These are phyloP conservation scores for Trichoderma guizhouense DNA, from an alignment of 2,329 filamentous ascomycete species.

Conservation along the genomic window DNA sequence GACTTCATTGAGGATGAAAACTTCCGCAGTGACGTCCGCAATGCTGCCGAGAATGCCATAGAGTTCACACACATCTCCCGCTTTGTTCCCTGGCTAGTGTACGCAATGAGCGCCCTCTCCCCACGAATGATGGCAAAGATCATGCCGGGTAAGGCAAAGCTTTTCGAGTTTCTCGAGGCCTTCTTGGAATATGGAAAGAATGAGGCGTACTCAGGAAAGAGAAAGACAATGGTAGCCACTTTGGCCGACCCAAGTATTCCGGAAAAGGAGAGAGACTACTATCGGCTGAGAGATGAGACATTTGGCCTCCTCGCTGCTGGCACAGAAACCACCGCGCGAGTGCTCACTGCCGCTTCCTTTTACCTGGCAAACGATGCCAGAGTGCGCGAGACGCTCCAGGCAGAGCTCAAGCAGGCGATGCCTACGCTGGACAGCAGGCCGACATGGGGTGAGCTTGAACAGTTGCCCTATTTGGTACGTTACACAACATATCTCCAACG, in stretches of 20 bases:
- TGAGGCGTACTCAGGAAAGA: background rate
- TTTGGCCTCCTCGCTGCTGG: constrained; percentile 21
- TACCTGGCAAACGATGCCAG: constrained; percentile 17
- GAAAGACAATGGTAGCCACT: constrained; percentile 11
- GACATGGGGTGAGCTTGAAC: constrained; percentile 19
- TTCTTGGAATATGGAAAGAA: background rate
- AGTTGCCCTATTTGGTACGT: constrained; percentile 21
- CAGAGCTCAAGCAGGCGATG: constrained; percentile 16
- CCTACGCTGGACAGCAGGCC: constrained; percentile 7
- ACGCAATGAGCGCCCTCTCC: constrained; percentile 6
- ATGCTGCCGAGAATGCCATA: constrained; percentile 9
- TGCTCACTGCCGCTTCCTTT: constrained; percentile 15
- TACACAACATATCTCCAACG: background rate
- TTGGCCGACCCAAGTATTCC: constrained; percentile 18
- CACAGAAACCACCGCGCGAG: constrained; percentile 22
- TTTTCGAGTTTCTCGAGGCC: constrained; percentile 1
- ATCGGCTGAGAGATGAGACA: constrained; percentile 22
- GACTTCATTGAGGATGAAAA: constrained; percentile 19
- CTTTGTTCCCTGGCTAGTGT: constrained; percentile 18
- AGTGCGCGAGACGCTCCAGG: constrained; percentile 17
- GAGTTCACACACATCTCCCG: constrained; percentile 18
- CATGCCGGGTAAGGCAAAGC: constrained; percentile 15
- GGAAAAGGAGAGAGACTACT: constrained; percentile 13
- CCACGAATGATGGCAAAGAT: constrained; percentile 1
- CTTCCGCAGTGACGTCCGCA: constrained; percentile 12